Percentiles rank a stretch among this genome's conserved stretches.
Evolutionary conservation across 225 moss, liverwort and hornwort genomes (phyloP).

Genomic region (Polytrichum commune): DNA sequence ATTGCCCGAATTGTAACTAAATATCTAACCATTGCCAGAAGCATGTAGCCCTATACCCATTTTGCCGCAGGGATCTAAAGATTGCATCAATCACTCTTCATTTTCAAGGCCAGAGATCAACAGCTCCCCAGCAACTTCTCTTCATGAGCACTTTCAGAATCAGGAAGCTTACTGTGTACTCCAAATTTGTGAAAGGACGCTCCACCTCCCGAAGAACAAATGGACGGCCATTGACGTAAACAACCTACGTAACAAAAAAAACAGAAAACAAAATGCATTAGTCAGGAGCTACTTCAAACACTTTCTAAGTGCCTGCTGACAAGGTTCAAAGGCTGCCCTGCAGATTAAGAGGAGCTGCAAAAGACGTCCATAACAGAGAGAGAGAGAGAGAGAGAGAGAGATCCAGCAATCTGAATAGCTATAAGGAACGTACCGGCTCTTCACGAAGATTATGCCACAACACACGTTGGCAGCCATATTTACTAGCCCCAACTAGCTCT

Average conservation of each 20-base stretch:
- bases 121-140: too few species aligned
- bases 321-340: not conserved
- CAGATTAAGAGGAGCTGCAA: not conserved
- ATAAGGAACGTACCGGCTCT: constrained; percentile 69
- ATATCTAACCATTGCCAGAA: too few species aligned
- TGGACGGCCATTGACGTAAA: constrained; percentile 97
- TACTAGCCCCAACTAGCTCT: constrained; percentile 81
- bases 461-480: constrained; percentile 76
- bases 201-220: constrained; percentile 99
- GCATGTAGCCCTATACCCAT: too few species aligned
- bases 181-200: constrained; percentile 94
- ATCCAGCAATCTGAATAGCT: too few species aligned
- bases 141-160: not conserved
- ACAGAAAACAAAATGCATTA: too few species aligned
- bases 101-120: too few species aligned
- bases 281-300: too few species aligned
- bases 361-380: not conserved
- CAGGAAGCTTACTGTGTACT: constrained; percentile 80
- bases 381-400: too few species aligned
- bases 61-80: too few species aligned
- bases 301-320: too few species aligned
- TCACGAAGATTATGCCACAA: constrained; percentile 99
- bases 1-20: too few species aligned
- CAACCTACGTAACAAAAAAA: constrained; percentile 45
- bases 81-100: too few species aligned